Evolutionary conservation across 2,329 filamentous ascomycete genomes (phyloP).

Genomic region (Aspergillus sp.): DNA sequence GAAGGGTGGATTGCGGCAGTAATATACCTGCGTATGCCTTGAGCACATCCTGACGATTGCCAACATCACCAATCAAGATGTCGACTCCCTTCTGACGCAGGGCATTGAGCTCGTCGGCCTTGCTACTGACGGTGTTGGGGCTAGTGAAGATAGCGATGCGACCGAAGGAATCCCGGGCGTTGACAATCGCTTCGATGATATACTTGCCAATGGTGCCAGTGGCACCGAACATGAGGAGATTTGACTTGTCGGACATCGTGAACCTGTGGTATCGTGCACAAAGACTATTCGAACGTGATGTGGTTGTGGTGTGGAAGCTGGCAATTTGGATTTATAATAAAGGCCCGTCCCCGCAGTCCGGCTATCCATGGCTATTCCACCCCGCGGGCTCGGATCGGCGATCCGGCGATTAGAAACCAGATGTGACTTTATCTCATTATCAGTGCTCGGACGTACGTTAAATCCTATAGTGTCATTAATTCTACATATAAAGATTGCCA

Average conservation of each 20-base stretch:
- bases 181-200: conserved; percentile 54
- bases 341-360: no score
- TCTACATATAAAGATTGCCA: no score
- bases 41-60: conserved; percentile 53
- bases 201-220: conserved; percentile 34
- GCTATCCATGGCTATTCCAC: no score
- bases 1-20: background rate
- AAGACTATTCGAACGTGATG: background rate
- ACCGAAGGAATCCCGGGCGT: conserved; percentile 52
- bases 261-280: background rate
- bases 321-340: no score
- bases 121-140: conserved; percentile 51
- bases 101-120: conserved; percentile 51
- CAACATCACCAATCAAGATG: conserved; percentile 59
- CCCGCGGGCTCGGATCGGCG: no score
- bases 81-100: conserved; percentile 53
- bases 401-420: no score
- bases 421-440: no score
- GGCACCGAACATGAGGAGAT: conserved; percentile 28
- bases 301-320: no score
- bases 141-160: conserved; percentile 62
- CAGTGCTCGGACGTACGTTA: no score
- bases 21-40: conserved; percentile 56
- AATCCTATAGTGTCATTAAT: no score
- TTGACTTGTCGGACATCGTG: conserved; percentile 11